A percentile compares a stretch with the other conserved stretches of the same genome.
phyloP scores from a whole-genome alignment of 768 basidiomycete genomes.

The Strobilomyces confusus region DNA sequence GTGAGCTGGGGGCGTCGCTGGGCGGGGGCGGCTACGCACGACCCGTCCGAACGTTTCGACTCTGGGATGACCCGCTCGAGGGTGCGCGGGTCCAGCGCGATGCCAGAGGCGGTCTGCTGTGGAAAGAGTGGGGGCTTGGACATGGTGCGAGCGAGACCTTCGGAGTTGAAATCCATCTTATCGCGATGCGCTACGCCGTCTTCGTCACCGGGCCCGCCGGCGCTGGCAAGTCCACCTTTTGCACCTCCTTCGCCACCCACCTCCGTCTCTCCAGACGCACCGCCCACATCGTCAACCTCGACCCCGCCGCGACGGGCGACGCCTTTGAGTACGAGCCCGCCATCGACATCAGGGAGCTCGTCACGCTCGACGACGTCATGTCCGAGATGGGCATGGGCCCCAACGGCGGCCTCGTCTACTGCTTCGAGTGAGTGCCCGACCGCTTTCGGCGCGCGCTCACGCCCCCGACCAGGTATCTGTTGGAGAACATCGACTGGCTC shows the following conservation, averaged over 20 bases:
- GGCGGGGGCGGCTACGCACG: constrained; percentile 43
- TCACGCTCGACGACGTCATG: constrained; percentile 96
- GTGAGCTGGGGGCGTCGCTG: constrained; percentile 11
- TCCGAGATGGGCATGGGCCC: constrained; percentile 91
- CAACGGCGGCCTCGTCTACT: constrained; percentile 95
- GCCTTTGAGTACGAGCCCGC: constrained; percentile 90
- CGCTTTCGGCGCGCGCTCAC: background rate
- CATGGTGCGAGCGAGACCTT: constrained; percentile 40
- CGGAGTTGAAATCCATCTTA: constrained; percentile 31
- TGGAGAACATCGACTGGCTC: constrained; percentile 98
- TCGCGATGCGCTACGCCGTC: constrained; percentile 79
- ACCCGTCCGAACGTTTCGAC: constrained; percentile 77
- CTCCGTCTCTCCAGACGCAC: constrained; percentile 76
- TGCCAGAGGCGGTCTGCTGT: constrained; percentile 68
- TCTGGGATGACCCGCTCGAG: constrained; percentile 87
- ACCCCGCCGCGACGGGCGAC: constrained; percentile 84
- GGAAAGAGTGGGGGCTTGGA: constrained; percentile 75
- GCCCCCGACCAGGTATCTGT: constrained; percentile 69
- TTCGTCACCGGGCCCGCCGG: constrained; percentile 95
- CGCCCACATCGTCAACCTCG: constrained; percentile 93
- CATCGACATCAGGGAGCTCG: constrained; percentile 91
- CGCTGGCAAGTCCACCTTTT: constrained; percentile 96
- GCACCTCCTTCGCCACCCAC: constrained; percentile 83
- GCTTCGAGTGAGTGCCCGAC: constrained; percentile 88
- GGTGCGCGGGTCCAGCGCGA: constrained; percentile 80